Percentiles rank a stretch among this genome's conserved stretches.
Evolutionary conservation across 805 yeast species (phyloP).

Genomic region (Myxozyma sirexii): DNA sequence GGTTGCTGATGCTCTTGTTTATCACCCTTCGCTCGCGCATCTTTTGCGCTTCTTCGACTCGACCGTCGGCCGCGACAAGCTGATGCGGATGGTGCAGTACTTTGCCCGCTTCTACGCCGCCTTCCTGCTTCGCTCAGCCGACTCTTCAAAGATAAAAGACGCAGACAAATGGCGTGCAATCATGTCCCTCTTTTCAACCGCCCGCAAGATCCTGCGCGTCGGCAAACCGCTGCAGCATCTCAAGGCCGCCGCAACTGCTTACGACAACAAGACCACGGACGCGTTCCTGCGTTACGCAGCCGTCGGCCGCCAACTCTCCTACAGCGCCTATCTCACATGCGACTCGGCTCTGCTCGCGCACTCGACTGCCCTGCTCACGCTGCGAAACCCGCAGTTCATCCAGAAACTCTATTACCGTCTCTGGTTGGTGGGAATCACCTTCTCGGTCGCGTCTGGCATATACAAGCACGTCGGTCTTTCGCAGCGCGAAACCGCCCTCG

Average conservation of each 20-base stretch:
- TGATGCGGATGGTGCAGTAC: conserved; percentile 78
- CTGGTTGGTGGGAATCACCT: conserved; percentile 75
- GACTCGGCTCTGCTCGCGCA: conserved; percentile 53
- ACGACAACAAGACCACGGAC: conserved; percentile 71
- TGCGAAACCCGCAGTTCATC: conserved; percentile 48
- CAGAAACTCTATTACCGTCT: conserved; percentile 65
- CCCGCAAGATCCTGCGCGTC: conserved; percentile 82
- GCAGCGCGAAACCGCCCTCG: conserved; percentile 43
- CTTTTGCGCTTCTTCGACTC: conserved; percentile 65
- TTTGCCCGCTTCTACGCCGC: conserved; percentile 71
- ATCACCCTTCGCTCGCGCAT: conserved; percentile 72
- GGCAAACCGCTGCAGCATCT: conserved; percentile 75
- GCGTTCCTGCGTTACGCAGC: conserved; percentile 52
- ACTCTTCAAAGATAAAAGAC: conserved; percentile 45
- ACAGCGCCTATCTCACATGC: conserved; percentile 42
- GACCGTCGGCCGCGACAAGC: conserved; percentile 78
- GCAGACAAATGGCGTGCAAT: conserved; percentile 57
- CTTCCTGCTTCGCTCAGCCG: conserved; percentile 61
- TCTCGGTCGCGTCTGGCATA: conserved; percentile 62
- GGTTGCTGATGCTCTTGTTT: conserved; percentile 69
- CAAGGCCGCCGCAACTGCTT: conserved; percentile 66
- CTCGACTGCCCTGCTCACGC: conserved; percentile 43
- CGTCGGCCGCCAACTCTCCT: conserved; percentile 43
- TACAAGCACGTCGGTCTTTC: conserved; percentile 55
- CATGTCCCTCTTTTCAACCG: conserved; percentile 63